Conservation (phyloP, 2,329 filamentous ascomycete genomes). For the Colletotrichum eremochloae region DNA sequence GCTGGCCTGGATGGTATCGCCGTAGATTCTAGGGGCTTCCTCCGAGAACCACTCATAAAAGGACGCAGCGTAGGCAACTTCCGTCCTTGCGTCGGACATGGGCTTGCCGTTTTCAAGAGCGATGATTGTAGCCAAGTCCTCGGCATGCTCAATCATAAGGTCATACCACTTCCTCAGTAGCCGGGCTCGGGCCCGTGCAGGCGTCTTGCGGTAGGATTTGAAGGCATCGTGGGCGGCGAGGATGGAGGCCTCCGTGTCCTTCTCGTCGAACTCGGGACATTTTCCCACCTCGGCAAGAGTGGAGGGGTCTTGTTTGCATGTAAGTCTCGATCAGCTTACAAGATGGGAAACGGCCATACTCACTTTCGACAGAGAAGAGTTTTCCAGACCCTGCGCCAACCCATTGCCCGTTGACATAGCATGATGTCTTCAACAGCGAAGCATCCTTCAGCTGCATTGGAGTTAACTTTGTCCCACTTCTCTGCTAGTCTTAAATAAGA, state of each 20-base stretch:
- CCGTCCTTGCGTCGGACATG: constrained; percentile 69
- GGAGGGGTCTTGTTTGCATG: constrained; percentile 72
- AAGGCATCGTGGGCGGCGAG: constrained; percentile 75
- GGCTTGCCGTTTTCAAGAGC: constrained; percentile 82
- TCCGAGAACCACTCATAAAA: constrained; percentile 77
- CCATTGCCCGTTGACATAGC: constrained; percentile 85
- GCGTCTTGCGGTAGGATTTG: constrained; percentile 70
- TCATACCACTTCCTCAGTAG: constrained; percentile 76
- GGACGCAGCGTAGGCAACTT: constrained; percentile 69
- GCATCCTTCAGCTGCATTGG: constrained; percentile 67
- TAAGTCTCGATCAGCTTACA: constrained; percentile 3
- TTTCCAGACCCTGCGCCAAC: constrained; percentile 77
- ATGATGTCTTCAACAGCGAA: constrained; percentile 76
- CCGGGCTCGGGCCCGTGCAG: constrained; percentile 70
- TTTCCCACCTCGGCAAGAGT: constrained; percentile 76
- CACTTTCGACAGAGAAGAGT: constrained; percentile 79
- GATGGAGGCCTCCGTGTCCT: constrained; percentile 79
- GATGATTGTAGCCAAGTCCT: constrained; percentile 76
- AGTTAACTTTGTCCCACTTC: background rate
- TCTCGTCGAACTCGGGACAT: constrained; percentile 78
- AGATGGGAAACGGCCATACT: background rate
- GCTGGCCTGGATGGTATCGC: constrained; percentile 71
- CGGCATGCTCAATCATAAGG: constrained; percentile 74
- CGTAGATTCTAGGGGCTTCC: constrained; percentile 71
- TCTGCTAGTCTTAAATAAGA: background rate